These are phyloP conservation scores for Aaosphaeria pasadenensis DNA, from an alignment of 2,329 filamentous ascomycete species.

Conservation along the genomic window DNA sequence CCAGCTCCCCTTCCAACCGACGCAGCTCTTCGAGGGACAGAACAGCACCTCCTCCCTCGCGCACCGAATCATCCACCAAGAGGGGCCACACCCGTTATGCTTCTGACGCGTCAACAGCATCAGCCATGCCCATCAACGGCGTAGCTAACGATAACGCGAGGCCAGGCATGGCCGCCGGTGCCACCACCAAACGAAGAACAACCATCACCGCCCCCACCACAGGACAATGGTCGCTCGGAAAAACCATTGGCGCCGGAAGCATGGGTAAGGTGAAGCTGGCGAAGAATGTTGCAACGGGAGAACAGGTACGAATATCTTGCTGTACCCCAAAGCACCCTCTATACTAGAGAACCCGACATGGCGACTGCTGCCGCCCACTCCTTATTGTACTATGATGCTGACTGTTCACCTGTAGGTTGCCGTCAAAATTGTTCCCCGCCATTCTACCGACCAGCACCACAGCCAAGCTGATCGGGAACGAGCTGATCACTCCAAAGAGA, in stretches of 20 bases:
- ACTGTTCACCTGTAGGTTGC: slow-evolving; percentile 62
- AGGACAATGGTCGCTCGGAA: slow-evolving; percentile 91
- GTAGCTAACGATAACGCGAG: slow-evolving; percentile 30
- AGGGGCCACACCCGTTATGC: slow-evolving; percentile 45
- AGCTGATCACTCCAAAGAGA: slow-evolving; percentile 94
- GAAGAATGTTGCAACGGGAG: slow-evolving; percentile 81
- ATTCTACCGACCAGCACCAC: slow-evolving; percentile 79
- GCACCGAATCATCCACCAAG: slow-evolving; percentile 53
- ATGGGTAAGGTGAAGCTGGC: slow-evolving; percentile 99
- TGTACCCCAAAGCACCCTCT: no score
- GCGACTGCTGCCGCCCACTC: no score
- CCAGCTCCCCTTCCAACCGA: slow-evolving; percentile 58
- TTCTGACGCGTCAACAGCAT: slow-evolving; percentile 40
- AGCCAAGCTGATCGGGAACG: slow-evolving; percentile 74
- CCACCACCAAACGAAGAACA: slow-evolving; percentile 55
- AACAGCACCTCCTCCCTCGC: slow-evolving; percentile 42
- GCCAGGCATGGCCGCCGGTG: slow-evolving; percentile 9
- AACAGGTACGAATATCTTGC: slow-evolving; percentile 64
- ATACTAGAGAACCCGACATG: no score
- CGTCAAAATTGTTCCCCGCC: slow-evolving; percentile 93
- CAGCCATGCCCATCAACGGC: slow-evolving; percentile 37
- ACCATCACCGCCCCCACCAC: slow-evolving; percentile 80
- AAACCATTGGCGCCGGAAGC: slow-evolving; percentile 94
- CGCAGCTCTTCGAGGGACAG: slow-evolving; percentile 65
- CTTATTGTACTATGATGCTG: no score